Evolutionary conservation across 306 rosid species (phyloP).

Genomic region (Inga leiocalycina): DNA sequence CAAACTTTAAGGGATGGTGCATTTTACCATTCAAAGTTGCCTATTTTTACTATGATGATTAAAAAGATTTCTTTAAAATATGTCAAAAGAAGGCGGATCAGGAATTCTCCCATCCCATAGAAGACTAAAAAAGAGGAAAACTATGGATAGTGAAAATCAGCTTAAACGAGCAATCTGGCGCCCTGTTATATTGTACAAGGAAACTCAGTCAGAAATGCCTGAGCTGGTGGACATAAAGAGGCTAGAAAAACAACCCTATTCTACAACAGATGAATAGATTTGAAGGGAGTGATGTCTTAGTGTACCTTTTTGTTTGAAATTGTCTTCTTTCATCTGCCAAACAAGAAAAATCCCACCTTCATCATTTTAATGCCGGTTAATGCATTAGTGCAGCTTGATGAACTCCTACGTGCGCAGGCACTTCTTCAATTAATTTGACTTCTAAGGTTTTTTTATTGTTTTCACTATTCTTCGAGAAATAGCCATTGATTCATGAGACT

Average conservation of each 20-base stretch:
- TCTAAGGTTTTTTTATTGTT: neutral
- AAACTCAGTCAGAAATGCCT: neutral
- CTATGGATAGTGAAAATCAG: neutral
- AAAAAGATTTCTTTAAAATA: neutral
- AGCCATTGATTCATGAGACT: neutral
- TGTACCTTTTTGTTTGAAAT: neutral
- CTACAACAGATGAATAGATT: neutral
- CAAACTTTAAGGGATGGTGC: neutral
- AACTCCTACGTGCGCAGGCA: neutral
- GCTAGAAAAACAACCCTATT: neutral
- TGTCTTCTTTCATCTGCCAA: neutral
- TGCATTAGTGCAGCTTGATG: neutral
- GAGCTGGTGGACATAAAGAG: neutral
- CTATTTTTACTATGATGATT: neutral
- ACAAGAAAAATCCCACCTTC: neutral
- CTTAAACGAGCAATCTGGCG: neutral
- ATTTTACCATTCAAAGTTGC: neutral
- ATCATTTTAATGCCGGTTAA: neutral
- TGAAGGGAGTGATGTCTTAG: neutral
- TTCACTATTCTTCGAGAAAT: neutral
- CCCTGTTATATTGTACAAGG: neutral
- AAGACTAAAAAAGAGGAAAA: neutral
- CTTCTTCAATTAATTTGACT: neutral
- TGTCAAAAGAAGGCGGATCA: neutral
- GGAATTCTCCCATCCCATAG: neutral